Evolutionary conservation across 768 basidiomycete genomes (phyloP).

Genomic region (Tulasnella sp.): DNA sequence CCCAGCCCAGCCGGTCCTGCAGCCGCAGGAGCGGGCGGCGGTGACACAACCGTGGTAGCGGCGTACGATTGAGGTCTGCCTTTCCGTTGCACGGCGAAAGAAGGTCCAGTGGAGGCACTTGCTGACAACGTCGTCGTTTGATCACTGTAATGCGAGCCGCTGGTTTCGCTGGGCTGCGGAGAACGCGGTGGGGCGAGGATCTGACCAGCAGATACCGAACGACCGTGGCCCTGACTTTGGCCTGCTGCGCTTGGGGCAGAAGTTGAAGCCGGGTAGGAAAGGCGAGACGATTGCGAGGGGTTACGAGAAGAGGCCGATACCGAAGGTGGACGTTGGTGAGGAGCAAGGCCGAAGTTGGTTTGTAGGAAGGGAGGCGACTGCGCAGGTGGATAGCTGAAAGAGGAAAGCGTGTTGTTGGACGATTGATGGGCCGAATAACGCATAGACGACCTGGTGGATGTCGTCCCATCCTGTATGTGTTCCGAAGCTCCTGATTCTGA

Average conservation of each 20-base stretch:
- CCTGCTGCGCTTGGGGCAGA: too few species aligned
- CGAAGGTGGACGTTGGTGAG: background rate
- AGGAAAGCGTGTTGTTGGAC: slow-evolving; percentile 2
- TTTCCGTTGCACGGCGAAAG: background rate
- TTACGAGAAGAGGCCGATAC: background rate
- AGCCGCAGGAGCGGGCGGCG: background rate
- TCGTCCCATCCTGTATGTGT: background rate
- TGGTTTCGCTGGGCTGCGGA: background rate
- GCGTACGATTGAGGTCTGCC: background rate
- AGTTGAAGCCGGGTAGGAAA: background rate
- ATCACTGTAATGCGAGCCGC: background rate
- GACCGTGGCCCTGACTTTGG: background rate
- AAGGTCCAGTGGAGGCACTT: background rate
- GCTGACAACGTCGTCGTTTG: background rate
- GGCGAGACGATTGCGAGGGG: background rate
- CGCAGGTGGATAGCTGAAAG: background rate
- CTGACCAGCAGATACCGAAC: background rate
- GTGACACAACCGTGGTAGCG: background rate
- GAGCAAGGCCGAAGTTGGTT: background rate
- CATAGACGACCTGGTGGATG: background rate
- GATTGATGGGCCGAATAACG: background rate
- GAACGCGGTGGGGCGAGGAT: background rate
- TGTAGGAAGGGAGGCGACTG: background rate
- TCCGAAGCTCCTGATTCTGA: background rate
- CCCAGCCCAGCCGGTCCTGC: background rate